Evolutionary conservation across 352 stramenopile species (phyloP), one percentile per base, ranked within the genome.

Genomic region (Globisporangium cystogenes): DNA sequence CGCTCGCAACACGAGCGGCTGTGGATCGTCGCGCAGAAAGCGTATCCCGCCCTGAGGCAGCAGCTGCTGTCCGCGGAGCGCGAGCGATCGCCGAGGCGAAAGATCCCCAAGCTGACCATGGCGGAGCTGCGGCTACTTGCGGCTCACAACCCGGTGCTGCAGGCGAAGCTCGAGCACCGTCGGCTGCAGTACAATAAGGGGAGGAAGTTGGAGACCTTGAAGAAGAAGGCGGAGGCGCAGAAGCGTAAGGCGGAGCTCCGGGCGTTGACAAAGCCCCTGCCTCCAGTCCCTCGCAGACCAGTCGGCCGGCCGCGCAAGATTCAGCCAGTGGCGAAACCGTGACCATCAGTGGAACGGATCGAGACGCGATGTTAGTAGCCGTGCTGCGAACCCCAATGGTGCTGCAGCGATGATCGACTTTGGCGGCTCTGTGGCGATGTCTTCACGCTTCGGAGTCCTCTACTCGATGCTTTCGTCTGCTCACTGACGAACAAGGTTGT

Each of bases 1-100:
- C 15, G 7, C 4, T 29, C 7, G 21, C 37, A 60, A 4, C 58
- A 65, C 31, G 24, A 42, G 20, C 49, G 44, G 6, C 44, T 63
- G 18, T 43, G 14, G 27, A 27, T 23, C 12, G 35, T 40, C 8
- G 29, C 33, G 42, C n/a, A n/a, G n/a, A n/a, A 7, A 29, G 8
- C 36, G 20, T 1, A 47, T 1, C 37, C 37, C 12, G 26, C 31
- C 11, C 16, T 40, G 1, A 48, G 47, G 43, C 45, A 51, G 52
- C 43, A 58, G 43, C 43, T 36, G 12, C n/a, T 51, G 21, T 41
- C 42, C n/a, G 33, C 43, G 20, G 52, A 51, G 6, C 31, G 46
- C 18, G 43, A 58, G 31, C 35, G 40, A 18, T 15, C 36, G 14
- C 51, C 52, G 15, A 35, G 35, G 16, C 33, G 52, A 43, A 14